phyloP scores from a whole-genome alignment of 164 flowering plant species.

The Chloranthus sessilifolius region DNA sequence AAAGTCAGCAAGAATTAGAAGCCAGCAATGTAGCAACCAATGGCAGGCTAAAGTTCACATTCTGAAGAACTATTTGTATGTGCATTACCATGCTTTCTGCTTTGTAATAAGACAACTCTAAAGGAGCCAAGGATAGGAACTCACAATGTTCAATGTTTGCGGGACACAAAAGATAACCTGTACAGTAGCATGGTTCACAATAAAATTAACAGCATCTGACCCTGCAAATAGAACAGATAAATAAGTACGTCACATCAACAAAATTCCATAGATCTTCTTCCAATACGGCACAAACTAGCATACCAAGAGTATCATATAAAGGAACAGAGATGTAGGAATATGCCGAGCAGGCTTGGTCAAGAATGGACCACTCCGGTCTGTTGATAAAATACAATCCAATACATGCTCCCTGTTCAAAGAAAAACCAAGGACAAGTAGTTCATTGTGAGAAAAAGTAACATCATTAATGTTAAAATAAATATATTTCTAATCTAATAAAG shows the following conservation, averaged over 20 bases:
- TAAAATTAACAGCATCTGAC: constrained; percentile 87
- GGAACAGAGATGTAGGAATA: constrained; percentile 93
- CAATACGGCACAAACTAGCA: too few relatives aligned
- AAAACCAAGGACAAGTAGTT: constrained; percentile 1
- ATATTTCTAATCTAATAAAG: too few relatives aligned
- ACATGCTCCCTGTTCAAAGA: constrained; percentile 56
- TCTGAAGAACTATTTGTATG: too few relatives aligned
- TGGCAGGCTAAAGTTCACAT: too few relatives aligned
- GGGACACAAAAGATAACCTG: constrained; percentile 87
- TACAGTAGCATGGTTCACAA: constrained; percentile 67
- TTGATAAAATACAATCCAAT: constrained; percentile 88
- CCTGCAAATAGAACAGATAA: constrained; percentile 38
- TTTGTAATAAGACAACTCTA: neutral
- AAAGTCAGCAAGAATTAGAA: too few relatives aligned
- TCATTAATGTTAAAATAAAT: too few relatives aligned
- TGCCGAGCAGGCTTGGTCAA: constrained; percentile 98
- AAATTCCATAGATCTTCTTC: too few relatives aligned
- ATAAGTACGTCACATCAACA: too few relatives aligned
- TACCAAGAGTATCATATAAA: constrained; percentile 96
- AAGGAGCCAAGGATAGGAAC: constrained; percentile 19
- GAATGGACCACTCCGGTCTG: constrained; percentile 96
- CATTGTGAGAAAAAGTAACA: neutral
- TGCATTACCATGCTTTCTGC: neutral
- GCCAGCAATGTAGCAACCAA: too few relatives aligned
- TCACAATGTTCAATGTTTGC: constrained; percentile 60